Conservation (phyloP, 768 basidiomycete genomes). For the Hemileccinum impolitum region DNA sequence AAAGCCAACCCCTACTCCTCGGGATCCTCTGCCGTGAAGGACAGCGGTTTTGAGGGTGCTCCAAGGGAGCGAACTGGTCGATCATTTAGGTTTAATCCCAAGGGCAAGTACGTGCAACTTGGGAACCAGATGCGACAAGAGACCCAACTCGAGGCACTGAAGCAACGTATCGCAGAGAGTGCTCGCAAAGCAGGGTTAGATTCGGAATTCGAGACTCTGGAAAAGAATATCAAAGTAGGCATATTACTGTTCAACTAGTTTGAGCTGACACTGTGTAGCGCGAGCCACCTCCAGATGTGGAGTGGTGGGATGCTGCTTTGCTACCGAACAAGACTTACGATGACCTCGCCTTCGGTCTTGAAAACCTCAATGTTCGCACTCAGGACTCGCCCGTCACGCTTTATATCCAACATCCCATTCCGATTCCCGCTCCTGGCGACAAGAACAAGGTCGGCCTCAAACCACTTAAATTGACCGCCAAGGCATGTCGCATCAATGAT, state of each 20-base stretch:
- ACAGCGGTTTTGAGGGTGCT: conserved; percentile 67
- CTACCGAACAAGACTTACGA: conserved; percentile 79
- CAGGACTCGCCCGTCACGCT: conserved; percentile 76
- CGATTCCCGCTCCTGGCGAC: conserved; percentile 87
- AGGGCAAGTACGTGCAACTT: conserved; percentile 84
- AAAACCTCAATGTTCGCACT: conserved; percentile 60
- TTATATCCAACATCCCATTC: conserved; percentile 96
- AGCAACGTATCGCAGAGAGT: conserved; percentile 89
- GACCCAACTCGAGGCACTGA: conserved; percentile 82
- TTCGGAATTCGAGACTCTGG: conserved; percentile 86
- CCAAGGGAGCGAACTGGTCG: conserved; percentile 70
- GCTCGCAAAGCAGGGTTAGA: conserved; percentile 93
- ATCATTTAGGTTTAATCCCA: conserved; percentile 82
- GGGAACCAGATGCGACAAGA: conserved; percentile 72
- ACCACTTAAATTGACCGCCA: conserved; percentile 90
- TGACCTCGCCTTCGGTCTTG: conserved; percentile 60
- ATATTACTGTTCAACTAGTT: background rate
- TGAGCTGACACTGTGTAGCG: conserved; percentile 44
- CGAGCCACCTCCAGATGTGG: conserved; percentile 80
- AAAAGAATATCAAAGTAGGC: conserved; percentile 82
- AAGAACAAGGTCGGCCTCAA: conserved; percentile 77
- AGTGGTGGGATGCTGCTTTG: conserved; percentile 96
- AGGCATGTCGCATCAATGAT: conserved; percentile 37
- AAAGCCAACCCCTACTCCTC: conserved; percentile 78
- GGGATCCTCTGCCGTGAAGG: conserved; percentile 42